Percentiles rank a stretch among this genome's conserved stretches.
phyloP scores from a whole-genome alignment of 805 yeast genomes.

The Hanseniaspora vineae region DNA sequence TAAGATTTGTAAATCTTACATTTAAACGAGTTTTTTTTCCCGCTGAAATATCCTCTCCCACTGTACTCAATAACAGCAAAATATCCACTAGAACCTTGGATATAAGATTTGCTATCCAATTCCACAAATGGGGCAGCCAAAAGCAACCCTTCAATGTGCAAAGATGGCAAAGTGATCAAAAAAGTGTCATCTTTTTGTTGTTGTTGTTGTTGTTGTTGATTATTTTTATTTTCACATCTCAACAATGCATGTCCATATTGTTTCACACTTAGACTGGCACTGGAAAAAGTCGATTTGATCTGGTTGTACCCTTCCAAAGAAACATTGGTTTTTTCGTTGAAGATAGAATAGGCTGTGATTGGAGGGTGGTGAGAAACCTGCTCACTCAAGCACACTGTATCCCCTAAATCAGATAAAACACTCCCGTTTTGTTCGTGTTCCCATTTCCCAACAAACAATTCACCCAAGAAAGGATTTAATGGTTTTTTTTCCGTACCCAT shows the following conservation, averaged over 20 bases:
- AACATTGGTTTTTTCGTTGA: slow-evolving; percentile 58
- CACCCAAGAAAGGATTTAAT: slow-evolving; percentile 91
- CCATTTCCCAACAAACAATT: slow-evolving; percentile 88
- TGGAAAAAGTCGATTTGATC: slow-evolving; percentile 69
- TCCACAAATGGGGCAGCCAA: slow-evolving; percentile 92
- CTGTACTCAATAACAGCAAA: slow-evolving; percentile 60
- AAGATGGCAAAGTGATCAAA: slow-evolving; percentile 79
- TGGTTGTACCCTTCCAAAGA: slow-evolving; percentile 81
- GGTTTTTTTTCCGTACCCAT: slow-evolving; percentile 97
- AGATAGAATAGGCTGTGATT: slow-evolving; percentile 79
- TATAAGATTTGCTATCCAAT: slow-evolving; percentile 76
- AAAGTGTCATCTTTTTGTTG: slow-evolving; percentile 26
- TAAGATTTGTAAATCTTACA: slow-evolving; percentile 58
- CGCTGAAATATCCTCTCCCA: slow-evolving; percentile 91
- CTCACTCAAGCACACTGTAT: slow-evolving; percentile 69
- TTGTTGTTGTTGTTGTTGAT: slow-evolving; percentile 19
- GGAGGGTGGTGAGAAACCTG: slow-evolving; percentile 98
- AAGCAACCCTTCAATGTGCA: slow-evolving; percentile 88
- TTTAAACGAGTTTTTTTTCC: slow-evolving; percentile 87
- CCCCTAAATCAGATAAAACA: slow-evolving; percentile 41
- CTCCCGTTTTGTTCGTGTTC: slow-evolving; percentile 33
- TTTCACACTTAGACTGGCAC: slow-evolving; percentile 68
- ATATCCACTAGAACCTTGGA: slow-evolving; percentile 74
- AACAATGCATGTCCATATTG: slow-evolving; percentile 87
- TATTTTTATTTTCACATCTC: slow-evolving; percentile 46